These are phyloP conservation scores for Trichosanthes cucumerina DNA, from an alignment of 306 rosid genomes.

Conservation along the genomic window DNA sequence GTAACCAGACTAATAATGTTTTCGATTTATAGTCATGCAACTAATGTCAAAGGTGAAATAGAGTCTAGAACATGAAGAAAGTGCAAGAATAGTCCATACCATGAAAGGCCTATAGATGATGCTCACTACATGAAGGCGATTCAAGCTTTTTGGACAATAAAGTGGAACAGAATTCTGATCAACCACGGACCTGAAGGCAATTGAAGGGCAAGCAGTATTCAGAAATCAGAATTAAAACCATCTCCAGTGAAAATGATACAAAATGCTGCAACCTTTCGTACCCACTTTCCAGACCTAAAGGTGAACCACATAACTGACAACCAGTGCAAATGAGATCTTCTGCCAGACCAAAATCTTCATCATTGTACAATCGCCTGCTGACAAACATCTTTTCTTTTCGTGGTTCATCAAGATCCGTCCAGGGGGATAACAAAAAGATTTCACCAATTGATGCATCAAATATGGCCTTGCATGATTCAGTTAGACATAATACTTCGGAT, in stretches of 20 bases:
- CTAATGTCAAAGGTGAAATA: slow-evolving; percentile 6
- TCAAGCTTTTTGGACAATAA: slow-evolving; percentile 52
- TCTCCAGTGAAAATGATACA: slow-evolving; percentile 4
- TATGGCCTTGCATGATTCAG: slow-evolving; percentile 34
- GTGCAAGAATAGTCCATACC: slow-evolving; percentile 30
- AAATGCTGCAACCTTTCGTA: background rate
- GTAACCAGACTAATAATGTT: background rate
- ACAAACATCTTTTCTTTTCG: slow-evolving; percentile 48
- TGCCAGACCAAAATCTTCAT: slow-evolving; percentile 31
- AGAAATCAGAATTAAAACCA: background rate
- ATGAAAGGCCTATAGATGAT: slow-evolving; percentile 70
- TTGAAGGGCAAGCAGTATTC: background rate
- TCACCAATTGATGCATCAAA: slow-evolving; percentile 60
- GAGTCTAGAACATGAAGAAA: background rate
- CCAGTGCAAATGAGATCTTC: slow-evolving; percentile 68
- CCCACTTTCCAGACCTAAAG: slow-evolving; percentile 41
- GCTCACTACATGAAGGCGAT: slow-evolving; percentile 43
- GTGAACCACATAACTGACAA: slow-evolving; percentile 68
- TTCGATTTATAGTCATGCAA: background rate
- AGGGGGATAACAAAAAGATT: slow-evolving; percentile 27
- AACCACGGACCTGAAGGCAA: slow-evolving; percentile 20
- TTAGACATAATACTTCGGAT: slow-evolving; percentile 33
- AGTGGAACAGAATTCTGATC: slow-evolving; percentile 31
- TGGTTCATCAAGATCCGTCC: slow-evolving; percentile 17
- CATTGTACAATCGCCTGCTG: slow-evolving; percentile 37